Conservation (phyloP, 73 alveolate genomes). For the Blepharisma stoltei region DNA sequence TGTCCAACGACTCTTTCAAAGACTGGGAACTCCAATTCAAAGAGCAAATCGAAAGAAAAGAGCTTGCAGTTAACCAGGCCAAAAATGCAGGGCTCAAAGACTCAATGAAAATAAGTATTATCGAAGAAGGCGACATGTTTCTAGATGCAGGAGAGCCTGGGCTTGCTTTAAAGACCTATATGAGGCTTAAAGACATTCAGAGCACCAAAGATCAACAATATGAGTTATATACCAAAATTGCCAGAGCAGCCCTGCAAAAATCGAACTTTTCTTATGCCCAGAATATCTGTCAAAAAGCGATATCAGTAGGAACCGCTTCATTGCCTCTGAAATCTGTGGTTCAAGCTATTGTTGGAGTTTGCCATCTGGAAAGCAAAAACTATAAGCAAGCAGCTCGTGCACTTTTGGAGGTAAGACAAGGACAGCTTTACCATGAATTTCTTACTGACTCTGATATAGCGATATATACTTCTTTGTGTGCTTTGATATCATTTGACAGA, state of each 20-base stretch:
- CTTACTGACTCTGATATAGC: conserved; percentile 2
- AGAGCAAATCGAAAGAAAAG: neutral
- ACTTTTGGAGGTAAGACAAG: neutral
- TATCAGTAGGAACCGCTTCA: neutral
- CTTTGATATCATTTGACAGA: conserved; percentile 15
- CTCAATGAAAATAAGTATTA: neutral
- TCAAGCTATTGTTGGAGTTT: conserved; percentile 12
- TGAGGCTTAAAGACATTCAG: conserved; percentile 12
- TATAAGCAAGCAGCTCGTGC: neutral
- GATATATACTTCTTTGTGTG: neutral
- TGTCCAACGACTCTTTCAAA: too few species aligned
- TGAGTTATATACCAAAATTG: neutral
- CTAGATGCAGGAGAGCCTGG: neutral
- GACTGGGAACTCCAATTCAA: conserved; percentile 15
- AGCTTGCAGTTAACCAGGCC: neutral
- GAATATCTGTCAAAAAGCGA: neutral
- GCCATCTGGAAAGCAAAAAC: neutral
- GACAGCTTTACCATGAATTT: neutral
- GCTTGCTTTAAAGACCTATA: neutral
- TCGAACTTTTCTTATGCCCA: conserved; percentile 5
- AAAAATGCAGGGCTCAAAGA: conserved; percentile 30
- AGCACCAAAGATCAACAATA: conserved; percentile 18
- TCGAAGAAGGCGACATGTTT: neutral
- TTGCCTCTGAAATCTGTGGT: neutral
- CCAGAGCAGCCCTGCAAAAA: neutral